phyloP scores from a whole-genome alignment of 345 rosid species.

The Raphanus sativus region DNA sequence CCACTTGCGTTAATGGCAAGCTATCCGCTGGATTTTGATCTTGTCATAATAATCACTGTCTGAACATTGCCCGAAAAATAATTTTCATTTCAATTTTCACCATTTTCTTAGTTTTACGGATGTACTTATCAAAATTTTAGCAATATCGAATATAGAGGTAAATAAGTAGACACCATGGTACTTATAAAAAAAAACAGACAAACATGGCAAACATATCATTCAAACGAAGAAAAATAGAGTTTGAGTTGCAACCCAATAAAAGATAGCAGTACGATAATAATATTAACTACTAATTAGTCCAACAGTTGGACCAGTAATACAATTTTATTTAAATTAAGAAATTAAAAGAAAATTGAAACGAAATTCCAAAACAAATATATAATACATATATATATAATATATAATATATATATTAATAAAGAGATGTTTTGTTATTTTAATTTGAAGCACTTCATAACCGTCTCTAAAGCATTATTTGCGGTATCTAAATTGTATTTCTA shows the following conservation, averaged over 20 bases:
- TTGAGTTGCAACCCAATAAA: background rate
- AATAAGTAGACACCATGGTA: background rate
- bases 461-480: background rate
- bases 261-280: background rate
- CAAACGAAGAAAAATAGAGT: background rate
- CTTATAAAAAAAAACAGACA: background rate
- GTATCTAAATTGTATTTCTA: background rate
- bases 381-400: no score
- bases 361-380: background rate
- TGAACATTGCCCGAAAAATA: slow-evolving; percentile 10
- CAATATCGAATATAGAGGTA: background rate
- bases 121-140: background rate
- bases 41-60: slow-evolving; percentile 19
- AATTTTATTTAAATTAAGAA: background rate
- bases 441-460: background rate
- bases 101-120: background rate
- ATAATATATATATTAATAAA: no score
- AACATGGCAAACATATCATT: background rate
- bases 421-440: background rate
- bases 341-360: background rate
- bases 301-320: background rate
- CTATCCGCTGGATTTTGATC: slow-evolving; percentile 22
- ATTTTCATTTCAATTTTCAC: slow-evolving; percentile 6
- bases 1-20: slow-evolving; percentile 29
- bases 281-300: background rate